Conservation (phyloP, 139 green algal species). For the Chlamydomonas incerta region DNA sequence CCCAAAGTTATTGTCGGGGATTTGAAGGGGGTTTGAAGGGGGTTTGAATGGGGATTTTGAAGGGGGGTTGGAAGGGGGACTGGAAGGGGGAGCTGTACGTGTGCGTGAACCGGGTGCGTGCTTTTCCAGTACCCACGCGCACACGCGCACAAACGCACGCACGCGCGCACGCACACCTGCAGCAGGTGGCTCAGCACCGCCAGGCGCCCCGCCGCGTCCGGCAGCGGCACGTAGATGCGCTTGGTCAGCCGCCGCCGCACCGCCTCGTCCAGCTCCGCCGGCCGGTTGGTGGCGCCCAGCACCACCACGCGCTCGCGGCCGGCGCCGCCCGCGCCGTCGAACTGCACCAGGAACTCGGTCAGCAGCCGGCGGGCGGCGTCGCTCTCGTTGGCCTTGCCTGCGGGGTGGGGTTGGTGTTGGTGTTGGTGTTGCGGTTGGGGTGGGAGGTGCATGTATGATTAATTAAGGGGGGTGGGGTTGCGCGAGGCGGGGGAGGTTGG, state of each 20-base stretch:
- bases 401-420: too few relatives aligned
- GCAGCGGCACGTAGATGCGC: slow-evolving; percentile 81
- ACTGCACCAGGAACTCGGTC: slow-evolving; percentile 95
- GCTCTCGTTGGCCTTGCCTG: slow-evolving; percentile 79
- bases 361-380: slow-evolving; percentile 95
- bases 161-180: not conserved
- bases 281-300: slow-evolving; percentile 70
- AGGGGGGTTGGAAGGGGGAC: too few relatives aligned
- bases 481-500: too few relatives aligned
- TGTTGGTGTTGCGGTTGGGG: too few relatives aligned
- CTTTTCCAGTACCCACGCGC: too few relatives aligned
- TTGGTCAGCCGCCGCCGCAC: slow-evolving; percentile 75
- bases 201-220: slow-evolving; percentile 56
- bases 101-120: too few relatives aligned
- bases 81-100: too few relatives aligned
- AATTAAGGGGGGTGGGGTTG: too few relatives aligned
- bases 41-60: too few relatives aligned
- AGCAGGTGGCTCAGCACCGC: slow-evolving; percentile 74
- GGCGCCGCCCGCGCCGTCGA: slow-evolving; percentile 58
- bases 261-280: slow-evolving; percentile 77
- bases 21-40: too few relatives aligned
- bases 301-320: slow-evolving; percentile 54
- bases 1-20: too few relatives aligned
- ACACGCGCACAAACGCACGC: not conserved
- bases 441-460: too few relatives aligned